Conservation (phyloP, 164 flowering plant genomes). For the Tetracentron sinense region DNA sequence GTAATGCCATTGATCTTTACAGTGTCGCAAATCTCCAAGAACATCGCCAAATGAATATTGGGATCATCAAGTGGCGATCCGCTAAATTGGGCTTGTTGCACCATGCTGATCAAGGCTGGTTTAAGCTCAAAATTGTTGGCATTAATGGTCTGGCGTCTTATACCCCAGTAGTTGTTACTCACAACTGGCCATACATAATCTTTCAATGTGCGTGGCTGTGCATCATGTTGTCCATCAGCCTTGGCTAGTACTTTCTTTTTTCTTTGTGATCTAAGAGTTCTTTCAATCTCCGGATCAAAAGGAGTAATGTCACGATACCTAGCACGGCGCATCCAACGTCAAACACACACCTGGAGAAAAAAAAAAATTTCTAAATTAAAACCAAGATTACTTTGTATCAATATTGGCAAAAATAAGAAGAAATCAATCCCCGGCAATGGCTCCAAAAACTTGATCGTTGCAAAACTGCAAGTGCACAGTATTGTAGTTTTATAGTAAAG, state of each 20-base stretch:
- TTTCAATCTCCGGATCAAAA: too few relatives aligned
- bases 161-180: background rate
- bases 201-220: constrained; percentile 1
- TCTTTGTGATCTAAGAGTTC: background rate
- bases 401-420: too few relatives aligned
- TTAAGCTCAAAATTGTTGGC: constrained; percentile 8
- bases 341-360: background rate
- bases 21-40: constrained; percentile 8
- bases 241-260: background rate
- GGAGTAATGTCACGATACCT: background rate
- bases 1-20: background rate
- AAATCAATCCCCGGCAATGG: background rate
- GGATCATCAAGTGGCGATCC: constrained; percentile 10
- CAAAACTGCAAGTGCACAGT: background rate
- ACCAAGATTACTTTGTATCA: background rate
- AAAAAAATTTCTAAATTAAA: background rate
- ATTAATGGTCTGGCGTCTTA: constrained; percentile 1
- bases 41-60: constrained; percentile 6
- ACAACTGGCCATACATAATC: constrained; percentile 2
- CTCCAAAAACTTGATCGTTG: background rate
- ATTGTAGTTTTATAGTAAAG: background rate
- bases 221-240: background rate
- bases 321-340: background rate
- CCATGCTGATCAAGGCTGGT: constrained; percentile 1
- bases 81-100: constrained; percentile 7